Evolutionary conservation across 306 rosid species (phyloP).

Genomic region (Neltuma alba): DNA sequence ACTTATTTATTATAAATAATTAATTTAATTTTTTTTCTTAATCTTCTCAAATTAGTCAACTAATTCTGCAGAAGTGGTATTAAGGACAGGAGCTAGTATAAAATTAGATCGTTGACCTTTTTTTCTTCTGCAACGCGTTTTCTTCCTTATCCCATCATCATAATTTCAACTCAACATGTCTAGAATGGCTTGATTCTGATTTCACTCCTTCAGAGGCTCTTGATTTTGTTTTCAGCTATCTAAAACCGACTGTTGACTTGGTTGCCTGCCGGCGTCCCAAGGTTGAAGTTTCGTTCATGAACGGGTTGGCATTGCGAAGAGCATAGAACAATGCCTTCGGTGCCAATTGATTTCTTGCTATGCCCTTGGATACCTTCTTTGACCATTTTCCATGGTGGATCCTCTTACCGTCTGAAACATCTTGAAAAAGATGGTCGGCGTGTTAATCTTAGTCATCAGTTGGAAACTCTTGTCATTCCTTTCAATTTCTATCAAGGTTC

Average conservation of each 20-base stretch:
- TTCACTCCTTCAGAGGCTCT: neutral
- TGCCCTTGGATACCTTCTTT: conserved; percentile 38
- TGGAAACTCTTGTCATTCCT: neutral
- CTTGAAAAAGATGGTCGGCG: conserved; percentile 79
- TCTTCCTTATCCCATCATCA: neutral
- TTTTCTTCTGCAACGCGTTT: neutral
- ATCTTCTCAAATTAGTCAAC: no score
- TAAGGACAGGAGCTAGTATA: no score
- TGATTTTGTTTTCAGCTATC: neutral
- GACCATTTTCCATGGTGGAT: conserved; percentile 58
- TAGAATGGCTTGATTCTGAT: neutral
- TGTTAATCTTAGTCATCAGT: conserved; percentile 88
- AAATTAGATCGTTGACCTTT: no score
- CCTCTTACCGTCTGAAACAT: conserved; percentile 79
- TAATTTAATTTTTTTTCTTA: no score
- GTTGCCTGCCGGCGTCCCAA: neutral
- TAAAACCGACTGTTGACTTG: neutral
- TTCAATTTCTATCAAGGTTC: neutral
- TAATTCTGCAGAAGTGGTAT: no score
- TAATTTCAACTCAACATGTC: neutral
- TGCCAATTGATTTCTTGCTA: conserved; percentile 47
- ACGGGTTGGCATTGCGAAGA: conserved; percentile 65
- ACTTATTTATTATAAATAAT: no score
- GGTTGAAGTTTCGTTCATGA: conserved; percentile 25
- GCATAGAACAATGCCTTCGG: conserved; percentile 93